Evolutionary conservation across 2,329 filamentous ascomycete genomes (phyloP).

Genomic region (Colletotrichum paranaense): DNA sequence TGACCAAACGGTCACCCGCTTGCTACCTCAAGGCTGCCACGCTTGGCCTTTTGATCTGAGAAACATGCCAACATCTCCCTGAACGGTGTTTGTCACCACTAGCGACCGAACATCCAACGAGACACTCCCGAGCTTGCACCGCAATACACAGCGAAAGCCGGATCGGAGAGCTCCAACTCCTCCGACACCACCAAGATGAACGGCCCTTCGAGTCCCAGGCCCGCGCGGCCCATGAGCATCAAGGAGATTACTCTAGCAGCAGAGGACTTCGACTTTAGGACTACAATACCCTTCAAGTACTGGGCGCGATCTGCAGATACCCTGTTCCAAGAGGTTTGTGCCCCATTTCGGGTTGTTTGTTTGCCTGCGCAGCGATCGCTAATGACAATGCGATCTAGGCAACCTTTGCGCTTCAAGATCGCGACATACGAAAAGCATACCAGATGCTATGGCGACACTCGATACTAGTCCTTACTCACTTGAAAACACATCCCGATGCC

Average conservation of each 20-base stretch:
- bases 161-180: constrained; percentile 1
- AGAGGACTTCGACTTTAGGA: constrained; percentile 83
- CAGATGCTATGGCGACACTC: constrained; percentile 92
- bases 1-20: constrained; percentile 17
- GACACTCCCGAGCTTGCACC: not conserved
- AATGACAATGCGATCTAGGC: constrained; percentile 65
- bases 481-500: constrained; percentile 81
- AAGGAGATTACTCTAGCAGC: constrained; percentile 83
- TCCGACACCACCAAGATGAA: constrained; percentile 40
- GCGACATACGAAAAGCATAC: constrained; percentile 89
- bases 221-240: constrained; percentile 73
- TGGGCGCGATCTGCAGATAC: constrained; percentile 86
- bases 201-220: constrained; percentile 44
- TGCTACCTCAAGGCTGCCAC: constrained; percentile 27
- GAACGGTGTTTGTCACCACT: constrained; percentile 22
- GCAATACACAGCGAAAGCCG: not conserved
- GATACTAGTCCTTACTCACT: constrained; percentile 80
- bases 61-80: constrained; percentile 25
- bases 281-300: constrained; percentile 78
- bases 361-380: not conserved
- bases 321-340: constrained; percentile 81
- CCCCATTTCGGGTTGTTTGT: not conserved
- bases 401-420: constrained; percentile 84
- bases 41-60: constrained; percentile 5
- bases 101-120: not conserved